phyloP scores from a whole-genome alignment of 768 basidiomycete genomes.

The Sarcodon aspratus region DNA sequence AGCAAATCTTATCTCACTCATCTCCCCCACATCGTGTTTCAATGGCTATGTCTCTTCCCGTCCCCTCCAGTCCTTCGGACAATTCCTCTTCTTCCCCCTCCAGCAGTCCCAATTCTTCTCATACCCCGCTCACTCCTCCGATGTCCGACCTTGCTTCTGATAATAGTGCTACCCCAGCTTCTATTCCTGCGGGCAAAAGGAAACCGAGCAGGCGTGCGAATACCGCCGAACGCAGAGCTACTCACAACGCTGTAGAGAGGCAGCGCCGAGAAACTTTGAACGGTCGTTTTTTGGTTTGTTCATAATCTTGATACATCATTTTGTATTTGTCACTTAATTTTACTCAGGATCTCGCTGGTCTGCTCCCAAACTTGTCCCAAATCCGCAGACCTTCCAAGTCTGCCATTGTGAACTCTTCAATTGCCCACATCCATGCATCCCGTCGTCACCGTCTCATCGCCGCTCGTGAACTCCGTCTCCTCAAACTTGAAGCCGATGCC shows the following conservation, averaged over 20 bases:
- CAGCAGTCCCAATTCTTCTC: conserved; percentile 31
- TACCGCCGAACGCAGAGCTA: conserved; percentile 91
- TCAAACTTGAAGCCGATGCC: conserved; percentile 77
- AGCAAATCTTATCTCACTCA: conserved; percentile 8
- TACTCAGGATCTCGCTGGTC: conserved; percentile 76
- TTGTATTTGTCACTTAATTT: conserved; percentile 2
- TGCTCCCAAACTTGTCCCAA: conserved; percentile 84
- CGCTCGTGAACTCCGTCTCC: conserved; percentile 65
- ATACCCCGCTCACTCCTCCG: conserved; percentile 36
- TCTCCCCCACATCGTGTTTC: conserved; percentile 13
- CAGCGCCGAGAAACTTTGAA: conserved; percentile 90
- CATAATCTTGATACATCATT: conserved; percentile 8
- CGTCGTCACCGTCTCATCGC: conserved; percentile 75
- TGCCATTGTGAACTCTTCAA: conserved; percentile 92
- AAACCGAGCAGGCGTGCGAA: conserved; percentile 86
- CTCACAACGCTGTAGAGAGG: conserved; percentile 96
- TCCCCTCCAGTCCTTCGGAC: conserved; percentile 26
- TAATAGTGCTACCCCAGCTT: conserved; percentile 4
- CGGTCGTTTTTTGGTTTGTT: conserved; percentile 73
- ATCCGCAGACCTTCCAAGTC: conserved; percentile 94
- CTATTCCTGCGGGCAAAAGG: conserved; percentile 35
- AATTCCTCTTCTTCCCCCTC: conserved; percentile 29
- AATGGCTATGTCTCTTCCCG: conserved; percentile 28
- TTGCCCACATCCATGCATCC: conserved; percentile 78
- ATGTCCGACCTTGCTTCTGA: conserved; percentile 23